A percentile compares a stretch with the other conserved stretches of the same genome.
phyloP scores from a whole-genome alignment of 108 stramenopile genomes.

The Pelagomonas calceolata region DNA sequence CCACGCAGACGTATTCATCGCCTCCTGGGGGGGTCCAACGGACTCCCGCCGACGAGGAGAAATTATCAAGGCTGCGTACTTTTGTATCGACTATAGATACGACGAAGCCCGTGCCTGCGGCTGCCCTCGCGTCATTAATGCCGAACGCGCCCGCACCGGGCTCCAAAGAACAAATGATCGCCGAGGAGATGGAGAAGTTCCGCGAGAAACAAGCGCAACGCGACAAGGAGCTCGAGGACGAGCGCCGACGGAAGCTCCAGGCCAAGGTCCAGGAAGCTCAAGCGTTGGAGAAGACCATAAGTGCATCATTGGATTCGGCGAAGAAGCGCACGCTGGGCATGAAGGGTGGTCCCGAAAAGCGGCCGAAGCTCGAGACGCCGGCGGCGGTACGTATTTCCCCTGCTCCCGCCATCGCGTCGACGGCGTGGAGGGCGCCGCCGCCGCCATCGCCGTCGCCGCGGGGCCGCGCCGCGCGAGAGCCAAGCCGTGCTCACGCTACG shows the following conservation, averaged over 20 bases:
- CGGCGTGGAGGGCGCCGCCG: background rate
- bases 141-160: too few species aligned
- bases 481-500: too few species aligned
- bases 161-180: background rate
- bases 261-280: slow-evolving; percentile 11
- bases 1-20: too few species aligned
- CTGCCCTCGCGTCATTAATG: too few species aligned
- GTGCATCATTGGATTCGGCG: too few species aligned
- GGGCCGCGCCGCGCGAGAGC: too few species aligned
- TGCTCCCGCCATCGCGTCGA: background rate
- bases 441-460: too few species aligned
- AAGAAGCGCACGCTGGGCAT: too few species aligned
- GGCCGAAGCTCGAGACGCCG: too few species aligned
- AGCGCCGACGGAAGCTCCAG: slow-evolving; percentile 24
- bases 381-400: too few species aligned
- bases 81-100: background rate
- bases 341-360: too few species aligned
- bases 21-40: too few species aligned
- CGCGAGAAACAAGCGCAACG: slow-evolving; percentile 24
- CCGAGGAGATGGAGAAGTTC: slow-evolving; percentile 25
- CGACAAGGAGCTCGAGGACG: slow-evolving; percentile 24
- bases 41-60: background rate
- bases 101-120: background rate
- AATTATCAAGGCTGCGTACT: background rate
- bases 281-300: background rate